These are phyloP conservation scores for Zea mays DNA, from an alignment of 176 grass and related monocot species.

Conservation along the genomic window Zm-B73-REFERENCE-NAM-5.0 NC_050098.1:207255501-207256000, in stretches of 20 bases:
- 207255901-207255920: background rate
- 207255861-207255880: constrained; percentile 15
- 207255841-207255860: constrained; percentile 36
- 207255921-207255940: constrained; percentile 95
- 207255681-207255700: background rate
- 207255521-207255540: background rate
- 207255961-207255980: constrained; percentile 65
- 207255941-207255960: constrained; percentile 89
- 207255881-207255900: background rate
- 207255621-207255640: background rate
- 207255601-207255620: background rate
- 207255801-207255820: constrained; percentile 95
- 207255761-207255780: constrained; percentile 13
- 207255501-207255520: background rate
- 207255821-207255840: constrained; percentile 87
- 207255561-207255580: background rate
- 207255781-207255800: constrained; percentile 46
- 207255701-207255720: background rate
- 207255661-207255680: background rate
- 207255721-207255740: background rate
- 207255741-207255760: constrained; percentile 3
- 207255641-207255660: background rate
- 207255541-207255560: background rate
- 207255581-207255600: background rate
- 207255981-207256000: constrained; percentile 20